These are phyloP conservation scores for Didymella pomorum DNA, from an alignment of 2,329 filamentous ascomycete species.

Conservation along the genomic window DNA sequence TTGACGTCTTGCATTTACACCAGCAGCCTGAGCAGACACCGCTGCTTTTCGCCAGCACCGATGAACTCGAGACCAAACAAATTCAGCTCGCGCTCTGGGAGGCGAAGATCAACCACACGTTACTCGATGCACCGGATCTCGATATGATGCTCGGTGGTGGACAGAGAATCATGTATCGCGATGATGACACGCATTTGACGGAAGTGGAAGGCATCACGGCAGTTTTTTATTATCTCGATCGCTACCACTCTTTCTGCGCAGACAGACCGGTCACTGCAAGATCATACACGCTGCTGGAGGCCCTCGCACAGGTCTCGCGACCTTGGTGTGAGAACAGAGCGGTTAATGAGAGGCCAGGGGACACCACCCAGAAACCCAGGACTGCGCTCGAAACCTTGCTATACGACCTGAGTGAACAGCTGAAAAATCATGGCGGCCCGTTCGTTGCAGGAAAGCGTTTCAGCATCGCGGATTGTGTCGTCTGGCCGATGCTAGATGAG, in stretches of 20 bases:
- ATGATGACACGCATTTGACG: constrained; percentile 46
- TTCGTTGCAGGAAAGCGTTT: constrained; percentile 46
- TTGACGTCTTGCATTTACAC: constrained; percentile 76
- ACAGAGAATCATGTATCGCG: constrained; percentile 42
- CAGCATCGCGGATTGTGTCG: constrained; percentile 42
- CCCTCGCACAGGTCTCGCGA: constrained; percentile 14
- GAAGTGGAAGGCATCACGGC: constrained; percentile 36
- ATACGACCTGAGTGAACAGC: constrained; percentile 31
- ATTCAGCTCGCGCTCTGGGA: constrained; percentile 45
- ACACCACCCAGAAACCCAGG: too few relatives aligned
- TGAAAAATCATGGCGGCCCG: constrained; percentile 25
- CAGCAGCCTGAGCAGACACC: constrained; percentile 42
- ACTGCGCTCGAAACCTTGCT: constrained; percentile 27
- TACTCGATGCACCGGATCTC: constrained; percentile 29
- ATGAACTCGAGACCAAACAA: constrained; percentile 40
- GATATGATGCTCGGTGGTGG: constrained; percentile 26
- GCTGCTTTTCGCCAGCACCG: constrained; percentile 50
- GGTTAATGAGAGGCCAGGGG: background rate
- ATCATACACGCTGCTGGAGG: constrained; percentile 33
- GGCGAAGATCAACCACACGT: constrained; percentile 31
- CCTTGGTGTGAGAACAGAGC: background rate
- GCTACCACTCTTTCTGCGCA: constrained; percentile 37
- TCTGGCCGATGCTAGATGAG: constrained; percentile 47
- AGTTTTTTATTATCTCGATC: constrained; percentile 48
- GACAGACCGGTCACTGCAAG: constrained; percentile 26